Evolutionary conservation across 306 rosid genomes (phyloP).

Genomic region (Amphicarpaea edgeworthii): DNA sequence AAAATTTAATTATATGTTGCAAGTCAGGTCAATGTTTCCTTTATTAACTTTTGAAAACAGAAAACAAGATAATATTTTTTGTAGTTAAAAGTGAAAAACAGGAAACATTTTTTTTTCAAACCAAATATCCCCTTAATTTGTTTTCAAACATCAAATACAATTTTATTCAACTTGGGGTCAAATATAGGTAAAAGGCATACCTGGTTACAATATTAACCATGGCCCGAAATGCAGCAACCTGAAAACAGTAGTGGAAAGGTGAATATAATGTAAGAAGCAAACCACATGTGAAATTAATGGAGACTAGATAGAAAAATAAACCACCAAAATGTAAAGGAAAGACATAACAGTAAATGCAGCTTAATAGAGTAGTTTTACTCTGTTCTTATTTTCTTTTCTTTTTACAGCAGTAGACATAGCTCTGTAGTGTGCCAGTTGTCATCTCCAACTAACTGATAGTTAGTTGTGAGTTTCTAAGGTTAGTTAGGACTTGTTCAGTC

Average conservation of each 20-base stretch:
- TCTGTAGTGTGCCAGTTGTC: no score
- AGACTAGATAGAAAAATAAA: not conserved
- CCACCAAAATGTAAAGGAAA: slow-evolving; percentile 29
- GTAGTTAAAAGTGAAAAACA: not conserved
- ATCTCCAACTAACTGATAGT: no score
- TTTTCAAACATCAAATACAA: slow-evolving; percentile 35
- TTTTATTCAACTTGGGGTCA: slow-evolving; percentile 33
- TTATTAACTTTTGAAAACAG: not conserved
- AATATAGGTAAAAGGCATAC: slow-evolving; percentile 56
- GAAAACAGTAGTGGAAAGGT: slow-evolving; percentile 47
- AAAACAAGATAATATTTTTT: not conserved
- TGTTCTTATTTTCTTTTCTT: no score
- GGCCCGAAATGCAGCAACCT: slow-evolving; percentile 99
- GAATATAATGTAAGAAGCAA: slow-evolving; percentile 39
- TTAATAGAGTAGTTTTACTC: no score
- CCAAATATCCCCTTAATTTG: not conserved
- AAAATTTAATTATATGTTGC: no score
- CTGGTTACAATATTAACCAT: slow-evolving; percentile 98
- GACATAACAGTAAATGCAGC: slow-evolving; percentile 28
- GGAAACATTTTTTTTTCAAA: not conserved
- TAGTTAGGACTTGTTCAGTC: no score
- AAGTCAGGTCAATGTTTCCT: no score
- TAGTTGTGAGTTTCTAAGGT: no score
- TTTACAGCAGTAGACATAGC: no score
- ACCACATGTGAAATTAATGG: slow-evolving; percentile 19